Evolutionary conservation across 164 flowering plant species (phyloP).

Genomic region (Liquidambar formosana): DNA sequence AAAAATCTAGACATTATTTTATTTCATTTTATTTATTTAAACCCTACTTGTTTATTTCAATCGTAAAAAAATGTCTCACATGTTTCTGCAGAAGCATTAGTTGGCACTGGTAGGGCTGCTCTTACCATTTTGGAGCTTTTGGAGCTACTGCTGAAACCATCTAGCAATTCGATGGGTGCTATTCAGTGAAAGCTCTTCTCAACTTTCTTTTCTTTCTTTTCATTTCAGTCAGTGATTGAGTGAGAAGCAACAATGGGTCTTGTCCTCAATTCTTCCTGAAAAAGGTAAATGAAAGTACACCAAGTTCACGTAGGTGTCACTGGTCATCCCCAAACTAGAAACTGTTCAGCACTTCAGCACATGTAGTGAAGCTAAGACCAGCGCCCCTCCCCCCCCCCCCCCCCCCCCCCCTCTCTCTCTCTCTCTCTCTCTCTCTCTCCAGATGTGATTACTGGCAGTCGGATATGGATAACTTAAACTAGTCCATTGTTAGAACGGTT

Average conservation of each 20-base stretch:
- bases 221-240: constrained; percentile 13
- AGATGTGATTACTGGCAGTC: background rate
- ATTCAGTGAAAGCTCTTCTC: constrained; percentile 13
- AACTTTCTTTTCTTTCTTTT: constrained; percentile 23
- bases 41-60: no score
- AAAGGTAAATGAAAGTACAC: constrained; percentile 17
- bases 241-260: constrained; percentile 1
- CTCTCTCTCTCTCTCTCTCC: background rate
- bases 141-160: background rate
- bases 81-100: background rate
- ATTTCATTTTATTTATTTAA: no score
- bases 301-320: background rate
- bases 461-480: background rate
- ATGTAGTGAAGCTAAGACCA: background rate
- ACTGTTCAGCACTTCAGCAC: background rate
- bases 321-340: background rate
- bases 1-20: no score
- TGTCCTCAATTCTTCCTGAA: constrained; percentile 21
- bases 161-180: background rate
- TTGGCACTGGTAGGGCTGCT: constrained; percentile 2
- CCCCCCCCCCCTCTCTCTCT: background rate
- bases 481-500: background rate
- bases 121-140: constrained; percentile 1
- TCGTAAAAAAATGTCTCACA: background rate
- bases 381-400: no score